Base-by-base conservation (phyloP, 805 yeast genomes). In the Lipomyces kockii region DNA sequence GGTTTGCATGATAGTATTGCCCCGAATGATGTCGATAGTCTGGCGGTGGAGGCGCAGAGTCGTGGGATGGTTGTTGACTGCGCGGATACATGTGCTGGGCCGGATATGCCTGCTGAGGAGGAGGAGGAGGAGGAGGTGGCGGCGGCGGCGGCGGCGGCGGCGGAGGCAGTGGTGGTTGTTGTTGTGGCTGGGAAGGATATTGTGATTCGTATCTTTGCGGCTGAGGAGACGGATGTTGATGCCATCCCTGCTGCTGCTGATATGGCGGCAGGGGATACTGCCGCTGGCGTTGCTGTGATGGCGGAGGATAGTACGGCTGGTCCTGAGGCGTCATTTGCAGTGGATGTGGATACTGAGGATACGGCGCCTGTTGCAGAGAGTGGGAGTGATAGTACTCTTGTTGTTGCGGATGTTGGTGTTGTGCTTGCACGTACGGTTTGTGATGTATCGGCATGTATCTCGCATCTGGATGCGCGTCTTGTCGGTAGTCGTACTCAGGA, bases 211-310 rank as follows among this genome's bases (percentile, higher is more conserved):
- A 27, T 43, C 25, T 58, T 12, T 29, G 39, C 46, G 29, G 27
- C 25, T 55, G 22, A 43, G 37, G 66, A 11, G 37, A 51, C 22
- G 20, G 46, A 2, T 14, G 46, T n/a, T 51, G 62, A 6, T 58
- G 62, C 22, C 54, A 52, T 22, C 56, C 57, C 35, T 54, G 63
- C 43, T 46, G 58, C 8, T 25, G 61, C 20, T 53, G 60, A 53
- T 52, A 17, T 32, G 39, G 25, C 1, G 46, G 34, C n/a, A 34
- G 57, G 14, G 62, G 57, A 12, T 54, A 49, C 51, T 29, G 63
- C 25, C 20, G 35, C 29, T 34, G 14, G n/a, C 29, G 57, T 9
- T 20, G 37, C 37, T 35, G 22, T 25, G 32, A 4, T 25, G 37
- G 35, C 25, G 43, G 35, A 9, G 58, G 58, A 11, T 29, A 54